Base-by-base conservation (phyloP, 164 flowering plant genomes). In the Umbellularia californica region DNA sequence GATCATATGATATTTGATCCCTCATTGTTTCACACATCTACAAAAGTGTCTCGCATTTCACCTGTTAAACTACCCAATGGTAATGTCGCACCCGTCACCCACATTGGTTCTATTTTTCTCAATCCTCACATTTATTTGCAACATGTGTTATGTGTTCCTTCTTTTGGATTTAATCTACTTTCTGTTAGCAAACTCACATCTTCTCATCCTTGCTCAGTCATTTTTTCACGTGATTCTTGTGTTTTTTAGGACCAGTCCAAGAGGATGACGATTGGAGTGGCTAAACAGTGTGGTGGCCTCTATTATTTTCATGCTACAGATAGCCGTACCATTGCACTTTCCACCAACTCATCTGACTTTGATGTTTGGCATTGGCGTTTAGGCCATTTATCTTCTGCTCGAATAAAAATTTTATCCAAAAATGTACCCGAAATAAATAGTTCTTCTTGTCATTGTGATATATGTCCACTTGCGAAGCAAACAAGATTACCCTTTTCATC, bases 401-500 rank as follows among this genome's bases (percentile, higher is more conserved):
- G 5, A 19, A 2, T n/a, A 14, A 1, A 25, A 2, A 0, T 30
- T 9, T 3, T 30, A 17, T 68, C 9, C 51, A 68, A 27, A 28
- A 28, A 2, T 14, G 27, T 3, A 11, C 13, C 13, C 0, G 12
- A 17, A 14, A 17, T 28, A n/a, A 12, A 25, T 28, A 2, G 6
- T 30, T 25, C 0, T 11, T 25, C 24, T 71, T 6, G 3, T 9
- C 14, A 50, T 58, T 72, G 74, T 72, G 50, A 62, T 20, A 30
- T 69, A 9, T 75, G 72, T 33, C 51, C 51, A 27, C 4, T 25
- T 20, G 25, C 66, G 0, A 75, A 75, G 52, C 64, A 68, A 58
- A 52, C 51, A 19, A 14, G 52, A 0, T 55, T 75, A 9, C 51
- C 77, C 4, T 75, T 75, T 68, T 27, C 65, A 6, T 6, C 50